A percentile compares a stretch with the other conserved stretches of the same genome.
Evolutionary conservation across 2,329 filamentous ascomycete genomes (phyloP).

Genomic region (Botrytis paeoniae): DNA sequence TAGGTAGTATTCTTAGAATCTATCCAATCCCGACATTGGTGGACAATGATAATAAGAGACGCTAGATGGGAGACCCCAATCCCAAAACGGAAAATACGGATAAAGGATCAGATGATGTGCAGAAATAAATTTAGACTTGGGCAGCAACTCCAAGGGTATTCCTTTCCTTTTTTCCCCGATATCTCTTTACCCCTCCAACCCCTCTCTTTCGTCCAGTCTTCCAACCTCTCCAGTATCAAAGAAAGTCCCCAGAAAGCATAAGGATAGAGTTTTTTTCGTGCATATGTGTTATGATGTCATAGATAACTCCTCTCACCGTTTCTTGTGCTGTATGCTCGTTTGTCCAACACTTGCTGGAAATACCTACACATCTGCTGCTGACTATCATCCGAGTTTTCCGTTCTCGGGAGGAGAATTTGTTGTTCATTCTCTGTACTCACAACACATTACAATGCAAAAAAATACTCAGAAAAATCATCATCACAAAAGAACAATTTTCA

Average conservation of each 20-base stretch:
- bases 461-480: background rate
- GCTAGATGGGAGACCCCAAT: background rate
- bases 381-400: background rate
- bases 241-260: background rate
- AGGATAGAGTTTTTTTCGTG: background rate
- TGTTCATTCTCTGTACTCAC: background rate
- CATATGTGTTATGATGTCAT: background rate
- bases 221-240: background rate
- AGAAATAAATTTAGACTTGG: background rate
- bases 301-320: background rate
- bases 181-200: background rate
- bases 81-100: background rate
- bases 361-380: background rate
- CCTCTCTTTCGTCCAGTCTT: background rate
- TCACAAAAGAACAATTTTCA: constrained; percentile 1
- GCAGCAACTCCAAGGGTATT: background rate
- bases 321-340: background rate
- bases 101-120: background rate
- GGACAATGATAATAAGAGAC: background rate
- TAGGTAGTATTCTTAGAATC: background rate
- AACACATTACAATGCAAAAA: background rate
- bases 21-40: background rate
- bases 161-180: background rate
- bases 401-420: background rate
- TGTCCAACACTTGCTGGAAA: background rate